Percentiles rank a stretch among this genome's conserved stretches.
phyloP scores from a whole-genome alignment of 176 grass and related monocot species.

The Typha latifolia region DNA sequence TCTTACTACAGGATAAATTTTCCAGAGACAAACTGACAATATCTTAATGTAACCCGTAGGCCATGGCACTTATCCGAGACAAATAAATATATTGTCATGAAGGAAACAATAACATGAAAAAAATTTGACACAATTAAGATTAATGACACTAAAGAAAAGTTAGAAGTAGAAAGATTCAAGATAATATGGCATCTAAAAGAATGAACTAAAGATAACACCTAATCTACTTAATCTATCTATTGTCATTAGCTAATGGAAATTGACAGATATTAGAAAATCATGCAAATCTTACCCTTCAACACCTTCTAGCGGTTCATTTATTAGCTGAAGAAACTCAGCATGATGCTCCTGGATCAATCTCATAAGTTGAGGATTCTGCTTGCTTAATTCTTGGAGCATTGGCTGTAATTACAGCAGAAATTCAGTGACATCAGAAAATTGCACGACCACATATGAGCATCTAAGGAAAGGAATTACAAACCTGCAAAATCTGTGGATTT shows the following conservation, averaged over 20 bases:
- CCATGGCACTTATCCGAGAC: too few relatives aligned
- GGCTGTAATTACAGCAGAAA: slow-evolving; percentile 44
- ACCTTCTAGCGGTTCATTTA: slow-evolving; percentile 72
- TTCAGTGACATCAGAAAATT: neutral
- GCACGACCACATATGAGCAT: neutral
- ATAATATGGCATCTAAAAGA: too few relatives aligned
- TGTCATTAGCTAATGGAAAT: neutral
- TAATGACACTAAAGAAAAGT: too few relatives aligned
- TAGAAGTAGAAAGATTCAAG: too few relatives aligned
- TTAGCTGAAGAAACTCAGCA: slow-evolving; percentile 81
- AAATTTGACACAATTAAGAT: too few relatives aligned
- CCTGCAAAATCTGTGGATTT: slow-evolving; percentile 97
- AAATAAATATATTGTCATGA: too few relatives aligned
- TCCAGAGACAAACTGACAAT: too few relatives aligned
- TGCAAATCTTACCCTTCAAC: slow-evolving; percentile 50
- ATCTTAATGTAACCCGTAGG: too few relatives aligned
- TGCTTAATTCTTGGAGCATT: slow-evolving; percentile 91
- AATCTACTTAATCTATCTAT: neutral
- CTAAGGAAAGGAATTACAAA: slow-evolving; percentile 10
- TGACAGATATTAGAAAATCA: neutral
- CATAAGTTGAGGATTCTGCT: slow-evolving; percentile 81
- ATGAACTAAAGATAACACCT: too few relatives aligned
- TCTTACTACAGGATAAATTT: too few relatives aligned
- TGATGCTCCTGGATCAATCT: slow-evolving; percentile 92
- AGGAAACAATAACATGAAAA: too few relatives aligned